Evolutionary conservation across 805 yeast species (phyloP), one percentile per base, ranked within the genome.

Genomic region (Phaffomyces thermotolerans): DNA sequence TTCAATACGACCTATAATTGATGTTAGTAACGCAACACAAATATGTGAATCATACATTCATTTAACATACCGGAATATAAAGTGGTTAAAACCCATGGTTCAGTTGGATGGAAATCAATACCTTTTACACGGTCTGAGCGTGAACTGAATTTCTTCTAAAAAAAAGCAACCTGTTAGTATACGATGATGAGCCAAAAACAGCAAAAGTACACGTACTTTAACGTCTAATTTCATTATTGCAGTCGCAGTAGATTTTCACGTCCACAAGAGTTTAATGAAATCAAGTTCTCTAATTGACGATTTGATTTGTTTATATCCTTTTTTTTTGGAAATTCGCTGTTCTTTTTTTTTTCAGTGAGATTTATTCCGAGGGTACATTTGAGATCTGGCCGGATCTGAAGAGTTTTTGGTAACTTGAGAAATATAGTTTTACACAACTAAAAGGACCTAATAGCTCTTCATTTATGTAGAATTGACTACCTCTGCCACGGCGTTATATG

Each of bases 111-210:
- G 73, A 93, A 85, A 67, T 93, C 99, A 60, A 93, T 84, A 40
- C 96, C 97, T 67, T 93, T 93, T 62, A 93, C 97, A 64, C 99
- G 82, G 64, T 90, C 97, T 34, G 97, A 83, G 58, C 96, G 86
- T 50, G 93, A 79, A 53, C 88, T 83, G 66, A 90, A 86, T 57
- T 82, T 82, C 71, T 85, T 87, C 76, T 83, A 60, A 48, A 33
- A 38, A 44, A 40, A 6, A 37, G 3, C 9, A n/a, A 15, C 15
- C 8, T 22, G 36, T 34, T 22, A 34, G 36, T 34, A 34, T 10
- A 12, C 13, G 4, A 9, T 13, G 4, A 8, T 13, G 20, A 6
- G 12, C 15, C 7, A 37, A 34, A 27, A 23, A 32, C 10, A 24
- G 8, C 20, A 7, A 12, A 2, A 32, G 18, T 20, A 17, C 18